These are phyloP conservation scores for sorghum (Sorghum bicolor) DNA, from an alignment of 176 grass and related monocot genomes.

Conservation along the genomic window DNA sequence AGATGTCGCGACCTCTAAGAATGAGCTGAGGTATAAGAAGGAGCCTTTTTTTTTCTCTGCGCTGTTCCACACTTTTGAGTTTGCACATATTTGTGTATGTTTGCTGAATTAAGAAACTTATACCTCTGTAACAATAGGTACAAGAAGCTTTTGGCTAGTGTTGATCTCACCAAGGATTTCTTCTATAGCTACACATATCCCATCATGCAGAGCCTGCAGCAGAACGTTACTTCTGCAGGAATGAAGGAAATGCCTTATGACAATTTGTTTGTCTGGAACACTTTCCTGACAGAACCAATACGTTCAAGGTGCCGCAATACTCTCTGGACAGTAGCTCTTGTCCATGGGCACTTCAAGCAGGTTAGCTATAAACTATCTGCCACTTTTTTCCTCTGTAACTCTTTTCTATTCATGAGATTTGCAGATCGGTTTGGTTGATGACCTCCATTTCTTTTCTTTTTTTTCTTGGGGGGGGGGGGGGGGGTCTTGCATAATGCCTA, in stretches of 20 bases:
- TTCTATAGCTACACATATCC: conserved; percentile 99
- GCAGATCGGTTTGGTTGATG: conserved; percentile 3
- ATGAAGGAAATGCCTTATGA: conserved; percentile 77
- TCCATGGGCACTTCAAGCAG: conserved; percentile 98
- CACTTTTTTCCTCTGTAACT: background rate
- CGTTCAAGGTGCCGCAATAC: conserved; percentile 84
- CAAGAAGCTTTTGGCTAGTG: conserved; percentile 86
- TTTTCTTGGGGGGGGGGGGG: background rate
- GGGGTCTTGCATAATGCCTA: background rate
- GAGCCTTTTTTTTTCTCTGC: background rate
- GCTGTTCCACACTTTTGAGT: background rate
- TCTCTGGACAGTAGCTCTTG: conserved; percentile 88
- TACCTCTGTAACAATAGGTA: conserved; percentile 56
- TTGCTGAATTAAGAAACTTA: background rate
- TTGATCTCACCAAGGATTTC: conserved; percentile 97
- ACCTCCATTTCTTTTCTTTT: background rate
- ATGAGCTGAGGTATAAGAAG: conserved; percentile 69
- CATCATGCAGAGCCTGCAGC: conserved; percentile 88
- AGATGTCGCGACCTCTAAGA: conserved; percentile 83
- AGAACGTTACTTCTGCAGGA: conserved; percentile 58
- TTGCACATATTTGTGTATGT: background rate
- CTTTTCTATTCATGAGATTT: background rate
- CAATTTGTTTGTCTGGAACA: conserved; percentile 96
- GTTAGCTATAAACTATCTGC: conserved; percentile 32
- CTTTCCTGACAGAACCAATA: conserved; percentile 76